Evolutionary conservation across 306 rosid genomes (phyloP), one percentile per base, ranked within the genome.

Genomic region (Echinosophora koreensis): DNA sequence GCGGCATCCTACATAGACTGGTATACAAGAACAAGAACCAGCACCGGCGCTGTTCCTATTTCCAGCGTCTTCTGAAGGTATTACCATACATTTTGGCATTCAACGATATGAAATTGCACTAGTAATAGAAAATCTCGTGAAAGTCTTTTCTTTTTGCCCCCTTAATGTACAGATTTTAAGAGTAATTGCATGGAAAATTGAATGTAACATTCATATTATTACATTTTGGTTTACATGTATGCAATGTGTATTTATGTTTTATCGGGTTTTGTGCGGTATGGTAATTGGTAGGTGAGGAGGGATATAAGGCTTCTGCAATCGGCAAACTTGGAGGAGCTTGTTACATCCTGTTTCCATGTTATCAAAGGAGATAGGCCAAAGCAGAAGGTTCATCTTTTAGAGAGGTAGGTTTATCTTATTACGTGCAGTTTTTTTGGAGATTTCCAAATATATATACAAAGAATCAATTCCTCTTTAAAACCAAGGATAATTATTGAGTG

Each of bases 21-120:
- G 89, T 84, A 0, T 82, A 95, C 84, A 95, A 92, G 84, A 92
- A 89, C 82, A 95, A 90, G 92, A 95, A 95, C 71, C 98, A 95
- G 92, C 98, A 95, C 72, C 86, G 97, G 2, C 97, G 91, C 4
- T 82, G 88, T 80, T 86, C 84, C 10, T 95, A 95, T 73, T 95
- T 95, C 80, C 91, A 85, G 56, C 85, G 72, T 85, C 86, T 95
- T 57, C 52, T 90, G 84, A 93, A 92, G 98, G 98, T 95, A 54
- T 4, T 17, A 70, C 16, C 12, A 47, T 12, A 47, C 16, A 12
- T 12, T 12, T 67, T 60, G 18, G 17, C 12, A 14, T 60, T 17
- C 58, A 38, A 11, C 16, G 4, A 69, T 51, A 12, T 56, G 63
- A 74, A 69, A 71, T 76, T 37, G 47, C 47, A 14, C 13, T 6